phyloP scores from a whole-genome alignment of 495 filamentous ascomycete species.

The Apodospora peruviana region DNA sequence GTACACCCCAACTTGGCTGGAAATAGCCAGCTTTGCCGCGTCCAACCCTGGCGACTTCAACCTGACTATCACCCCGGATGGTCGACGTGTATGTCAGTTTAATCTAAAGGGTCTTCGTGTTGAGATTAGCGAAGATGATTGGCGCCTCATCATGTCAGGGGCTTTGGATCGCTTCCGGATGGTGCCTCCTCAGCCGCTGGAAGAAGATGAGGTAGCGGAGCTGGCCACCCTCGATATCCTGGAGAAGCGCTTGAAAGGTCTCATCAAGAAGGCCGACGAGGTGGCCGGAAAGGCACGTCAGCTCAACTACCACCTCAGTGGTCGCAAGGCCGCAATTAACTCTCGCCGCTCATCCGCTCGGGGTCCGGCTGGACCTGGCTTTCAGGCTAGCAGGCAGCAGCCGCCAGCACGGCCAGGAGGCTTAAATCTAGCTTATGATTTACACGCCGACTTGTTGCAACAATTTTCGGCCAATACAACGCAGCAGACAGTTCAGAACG shows the following conservation, averaged over 20 bases:
- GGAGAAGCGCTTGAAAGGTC: conserved; percentile 64
- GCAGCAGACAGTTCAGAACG: conserved; percentile 2
- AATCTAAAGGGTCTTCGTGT: conserved; percentile 73
- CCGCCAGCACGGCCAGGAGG: background rate
- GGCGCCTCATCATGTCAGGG: conserved; percentile 71
- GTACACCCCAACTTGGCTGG: conserved; percentile 63
- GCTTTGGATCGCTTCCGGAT: conserved; percentile 80
- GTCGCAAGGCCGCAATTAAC: conserved; percentile 62
- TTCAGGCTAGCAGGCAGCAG: conserved; percentile 14
- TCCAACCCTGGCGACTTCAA: conserved; percentile 75
- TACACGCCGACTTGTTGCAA: conserved; percentile 37
- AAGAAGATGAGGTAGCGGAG: conserved; percentile 83
- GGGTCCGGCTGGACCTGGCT: conserved; percentile 5
- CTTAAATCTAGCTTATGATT: conserved; percentile 26
- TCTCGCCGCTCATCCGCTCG: conserved; percentile 16
- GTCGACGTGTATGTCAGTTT: conserved; percentile 67
- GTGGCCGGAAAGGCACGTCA: conserved; percentile 76
- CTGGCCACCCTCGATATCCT: conserved; percentile 77
- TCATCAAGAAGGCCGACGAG: conserved; percentile 73
- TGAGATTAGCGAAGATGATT: conserved; percentile 85
- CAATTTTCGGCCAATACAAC: conserved; percentile 31
- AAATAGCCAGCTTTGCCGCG: conserved; percentile 79
- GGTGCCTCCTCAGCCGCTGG: conserved; percentile 61
- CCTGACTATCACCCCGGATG: conserved; percentile 59
- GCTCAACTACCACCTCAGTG: conserved; percentile 74